These are phyloP conservation scores for Capsella rubella DNA, from an alignment of 441 rosid genomes.

Conservation along the genomic window DNA sequence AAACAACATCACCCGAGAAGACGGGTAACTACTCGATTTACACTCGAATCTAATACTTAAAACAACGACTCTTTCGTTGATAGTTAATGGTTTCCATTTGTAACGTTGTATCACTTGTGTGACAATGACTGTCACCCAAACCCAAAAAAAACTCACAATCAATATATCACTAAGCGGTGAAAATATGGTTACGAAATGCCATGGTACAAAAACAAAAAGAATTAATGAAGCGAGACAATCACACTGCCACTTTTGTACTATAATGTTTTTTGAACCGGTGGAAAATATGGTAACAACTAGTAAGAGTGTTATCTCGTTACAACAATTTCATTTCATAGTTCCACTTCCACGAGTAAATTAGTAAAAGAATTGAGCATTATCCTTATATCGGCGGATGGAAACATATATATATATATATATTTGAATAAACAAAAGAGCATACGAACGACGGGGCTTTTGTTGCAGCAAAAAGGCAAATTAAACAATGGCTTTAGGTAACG, in stretches of 20 bases:
- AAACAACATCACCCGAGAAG: background rate
- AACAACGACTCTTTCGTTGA: too few species aligned
- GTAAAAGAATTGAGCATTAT: background rate
- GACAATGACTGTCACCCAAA: too few species aligned
- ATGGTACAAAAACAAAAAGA: too few species aligned
- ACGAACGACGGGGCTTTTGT: background rate
- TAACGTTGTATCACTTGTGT: too few species aligned
- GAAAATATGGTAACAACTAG: background rate
- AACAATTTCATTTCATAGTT: background rate
- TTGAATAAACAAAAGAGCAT: background rate
- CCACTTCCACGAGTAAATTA: background rate
- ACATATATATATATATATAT: background rate
- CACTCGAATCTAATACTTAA: background rate
- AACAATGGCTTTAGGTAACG: constrained; percentile 23
- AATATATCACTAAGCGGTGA: too few species aligned
- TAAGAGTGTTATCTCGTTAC: too few species aligned
- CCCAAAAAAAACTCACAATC: too few species aligned
- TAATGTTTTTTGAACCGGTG: background rate
- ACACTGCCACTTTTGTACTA: background rate
- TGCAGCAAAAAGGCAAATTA: constrained; percentile 12
- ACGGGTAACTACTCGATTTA: background rate
- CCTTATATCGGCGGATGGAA: background rate
- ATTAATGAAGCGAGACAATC: background rate
- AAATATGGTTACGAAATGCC: too few species aligned
- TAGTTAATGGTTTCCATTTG: too few species aligned